Evolutionary conservation across 1,284 basidiomycete species (phyloP).

Genomic region (Stygiomarasmius scandens): DNA sequence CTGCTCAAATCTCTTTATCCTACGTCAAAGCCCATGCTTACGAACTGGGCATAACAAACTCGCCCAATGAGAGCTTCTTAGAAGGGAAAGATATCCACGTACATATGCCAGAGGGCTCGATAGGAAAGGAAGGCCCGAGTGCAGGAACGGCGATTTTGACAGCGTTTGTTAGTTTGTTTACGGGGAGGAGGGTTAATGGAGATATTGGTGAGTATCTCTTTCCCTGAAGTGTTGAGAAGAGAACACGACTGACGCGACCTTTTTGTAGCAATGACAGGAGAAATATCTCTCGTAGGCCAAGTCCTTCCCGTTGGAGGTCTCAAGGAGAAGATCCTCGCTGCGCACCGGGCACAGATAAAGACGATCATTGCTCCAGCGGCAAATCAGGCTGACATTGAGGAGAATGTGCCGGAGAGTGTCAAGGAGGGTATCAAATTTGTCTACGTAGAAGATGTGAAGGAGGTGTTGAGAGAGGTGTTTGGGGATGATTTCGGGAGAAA

Average conservation of each 20-base stretch:
- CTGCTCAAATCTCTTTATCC: constrained; percentile 90
- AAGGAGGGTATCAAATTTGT: constrained; percentile 93
- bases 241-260: background rate
- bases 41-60: constrained; percentile 83
- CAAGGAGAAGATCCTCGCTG: constrained; percentile 95
- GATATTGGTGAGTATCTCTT: constrained; percentile 72
- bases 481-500: constrained; percentile 43
- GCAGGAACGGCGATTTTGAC: constrained; percentile 93
- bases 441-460: constrained; percentile 88
- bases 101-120: constrained; percentile 96
- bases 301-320: constrained; percentile 92
- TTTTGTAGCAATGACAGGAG: constrained; percentile 88
- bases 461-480: constrained; percentile 88
- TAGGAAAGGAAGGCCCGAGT: constrained; percentile 97
- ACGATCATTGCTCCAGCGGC: constrained; percentile 87
- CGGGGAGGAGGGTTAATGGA: constrained; percentile 78
- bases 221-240: constrained; percentile 4
- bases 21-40: constrained; percentile 93
- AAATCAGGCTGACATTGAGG: constrained; percentile 90
- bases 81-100: constrained; percentile 87
- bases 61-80: constrained; percentile 75
- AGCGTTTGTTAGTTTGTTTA: constrained; percentile 91
- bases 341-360: constrained; percentile 92
- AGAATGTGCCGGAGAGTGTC: constrained; percentile 93
- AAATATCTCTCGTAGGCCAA: constrained; percentile 91